Evolutionary conservation across 352 stramenopile species (phyloP).

Genomic region (Nothophytophthora sp.): DNA sequence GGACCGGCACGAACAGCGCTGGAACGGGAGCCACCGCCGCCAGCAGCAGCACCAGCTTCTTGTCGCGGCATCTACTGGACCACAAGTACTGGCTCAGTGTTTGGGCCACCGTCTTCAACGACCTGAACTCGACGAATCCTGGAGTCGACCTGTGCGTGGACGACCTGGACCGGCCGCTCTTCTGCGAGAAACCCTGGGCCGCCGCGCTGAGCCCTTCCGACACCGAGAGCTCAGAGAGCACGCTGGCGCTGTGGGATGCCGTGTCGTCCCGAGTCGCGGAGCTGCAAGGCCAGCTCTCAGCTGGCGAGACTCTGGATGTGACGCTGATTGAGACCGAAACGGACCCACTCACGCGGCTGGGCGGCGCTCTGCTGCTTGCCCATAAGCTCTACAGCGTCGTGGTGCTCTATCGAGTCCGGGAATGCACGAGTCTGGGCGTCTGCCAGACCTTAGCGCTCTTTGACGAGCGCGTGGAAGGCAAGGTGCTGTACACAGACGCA

Average conservation of each 20-base stretch:
- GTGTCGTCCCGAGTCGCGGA: conserved; percentile 30
- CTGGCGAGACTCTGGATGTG: conserved; percentile 39
- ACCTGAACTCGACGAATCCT: conserved; percentile 29
- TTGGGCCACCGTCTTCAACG: conserved; percentile 46
- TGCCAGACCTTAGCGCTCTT: conserved; percentile 35
- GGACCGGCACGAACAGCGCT: conserved; percentile 41
- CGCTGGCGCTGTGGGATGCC: conserved; percentile 34
- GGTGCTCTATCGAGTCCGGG: conserved; percentile 40
- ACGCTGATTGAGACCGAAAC: conserved; percentile 53
- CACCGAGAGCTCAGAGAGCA: conserved; percentile 2
- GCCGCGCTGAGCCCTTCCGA: conserved; percentile 12
- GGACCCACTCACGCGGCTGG: conserved; percentile 47
- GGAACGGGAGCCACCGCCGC: conserved; percentile 15
- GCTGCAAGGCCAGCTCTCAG: conserved; percentile 26
- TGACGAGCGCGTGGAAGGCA: conserved; percentile 50
- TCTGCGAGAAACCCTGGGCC: conserved; percentile 60
- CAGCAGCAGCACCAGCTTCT: conserved; percentile 38
- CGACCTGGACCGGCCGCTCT: conserved; percentile 51
- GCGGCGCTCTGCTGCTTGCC: conserved; percentile 43
- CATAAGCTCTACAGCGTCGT: conserved; percentile 63
- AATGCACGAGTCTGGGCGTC: conserved; percentile 14
- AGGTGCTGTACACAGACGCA: conserved; percentile 52
- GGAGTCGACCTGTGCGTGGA: conserved; percentile 55
- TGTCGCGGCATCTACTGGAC: conserved; percentile 52
- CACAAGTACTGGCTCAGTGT: conserved; percentile 64